Conservation (phyloP, 306 rosid genomes). For the Prosopis cineraria region DNA sequence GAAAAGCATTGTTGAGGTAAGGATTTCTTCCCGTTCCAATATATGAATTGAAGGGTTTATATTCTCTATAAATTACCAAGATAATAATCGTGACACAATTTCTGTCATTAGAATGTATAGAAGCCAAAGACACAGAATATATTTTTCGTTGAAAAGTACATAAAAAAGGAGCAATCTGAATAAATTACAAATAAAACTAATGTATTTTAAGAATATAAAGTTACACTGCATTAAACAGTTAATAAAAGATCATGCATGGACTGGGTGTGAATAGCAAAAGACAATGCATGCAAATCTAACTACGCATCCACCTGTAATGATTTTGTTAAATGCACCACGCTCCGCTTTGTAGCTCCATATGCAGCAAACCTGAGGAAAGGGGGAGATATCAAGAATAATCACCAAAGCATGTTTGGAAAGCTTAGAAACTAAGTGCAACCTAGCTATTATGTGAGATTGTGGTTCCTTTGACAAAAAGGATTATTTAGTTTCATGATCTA, state of each 20-base stretch:
- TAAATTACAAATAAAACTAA: conserved; percentile 15
- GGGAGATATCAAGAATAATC: conserved; percentile 24
- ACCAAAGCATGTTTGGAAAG: neutral
- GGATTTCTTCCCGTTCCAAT: conserved; percentile 16
- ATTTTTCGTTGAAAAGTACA: neutral
- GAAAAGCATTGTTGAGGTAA: neutral
- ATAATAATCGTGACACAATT: neutral
- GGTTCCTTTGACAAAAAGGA: neutral
- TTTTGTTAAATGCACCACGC: conserved; percentile 94
- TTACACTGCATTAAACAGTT: neutral
- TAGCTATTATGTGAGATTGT: neutral
- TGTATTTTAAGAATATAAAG: conserved; percentile 4
- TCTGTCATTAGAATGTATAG: neutral
- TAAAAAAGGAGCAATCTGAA: conserved; percentile 1
- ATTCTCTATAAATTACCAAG: neutral
- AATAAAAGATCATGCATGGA: conserved; percentile 11
- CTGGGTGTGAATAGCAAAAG: conserved; percentile 12
- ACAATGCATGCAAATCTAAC: conserved; percentile 28
- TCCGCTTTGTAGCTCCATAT: conserved; percentile 97
- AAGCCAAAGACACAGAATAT: neutral
- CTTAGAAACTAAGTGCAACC: neutral
- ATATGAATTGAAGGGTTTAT: conserved; percentile 4
- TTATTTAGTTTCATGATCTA: conserved; percentile 33
- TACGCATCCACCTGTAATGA: conserved; percentile 72
- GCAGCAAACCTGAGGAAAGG: conserved; percentile 83